Evolutionary conservation across 2,329 filamentous ascomycete genomes (phyloP), one percentile per base, ranked within the genome.

Genomic region (Elsinoe perseae): DNA sequence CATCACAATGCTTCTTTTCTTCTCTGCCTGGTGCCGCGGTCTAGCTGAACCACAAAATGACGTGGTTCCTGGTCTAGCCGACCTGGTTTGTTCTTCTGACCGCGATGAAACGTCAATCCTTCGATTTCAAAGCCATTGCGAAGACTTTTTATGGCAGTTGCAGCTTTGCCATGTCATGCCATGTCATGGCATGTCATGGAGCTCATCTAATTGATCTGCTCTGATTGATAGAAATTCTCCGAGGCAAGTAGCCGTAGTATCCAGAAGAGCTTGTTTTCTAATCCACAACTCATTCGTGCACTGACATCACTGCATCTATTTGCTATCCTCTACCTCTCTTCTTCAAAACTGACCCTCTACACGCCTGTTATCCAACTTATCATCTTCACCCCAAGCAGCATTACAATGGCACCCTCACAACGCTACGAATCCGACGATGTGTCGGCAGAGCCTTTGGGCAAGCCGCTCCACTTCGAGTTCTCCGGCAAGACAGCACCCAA

Each of bases 401-500:
- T 30, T 58, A 68, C 57, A 54, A 73, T 74, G 72, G 64, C 68
- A 58, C 65, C 68, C 54, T 58, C 62, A 57, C 60, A 62, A 57
- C 66, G 74, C 61, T 75, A 70, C 61, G 65, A 73, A 57, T 69
- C 73, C 53, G 66, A 70, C 54, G 59, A 72, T 60, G 69, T 69
- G 58, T 71, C 73, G 60, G 61, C 69, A 20, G 64, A 69, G 1
- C 69, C 73, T 8, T 61, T 76, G 57, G 73, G 66, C 53, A 64
- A 75, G 61, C 71, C 73, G n/a, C 67, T 76, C 50, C 62, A 71
- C 28, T 76, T 75, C 59, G 68, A 68, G 14, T 76, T 76, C 61
- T 78, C 77, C 40, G 75, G 77, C 53, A 75, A 72, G 57, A 78
- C 75, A 1, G 82, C 82, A 1, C 77, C 77, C 40, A 87, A 86